Conservation (phyloP, 192 early-diverging fungal species). For the Umbelopsis sp. region DNA sequence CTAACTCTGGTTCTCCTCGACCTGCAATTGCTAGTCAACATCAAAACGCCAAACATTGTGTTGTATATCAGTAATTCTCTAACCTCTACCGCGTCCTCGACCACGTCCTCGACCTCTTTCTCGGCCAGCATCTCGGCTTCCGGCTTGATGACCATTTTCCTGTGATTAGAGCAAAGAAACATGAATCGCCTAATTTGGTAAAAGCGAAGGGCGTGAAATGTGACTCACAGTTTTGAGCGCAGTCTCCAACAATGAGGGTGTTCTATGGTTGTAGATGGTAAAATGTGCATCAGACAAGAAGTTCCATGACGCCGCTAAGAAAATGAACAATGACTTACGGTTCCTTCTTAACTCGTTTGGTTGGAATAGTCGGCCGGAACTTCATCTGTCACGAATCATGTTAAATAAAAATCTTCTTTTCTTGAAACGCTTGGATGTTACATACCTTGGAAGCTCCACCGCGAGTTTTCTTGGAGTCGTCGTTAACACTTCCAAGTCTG, state of each 20-base stretch:
- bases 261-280: constrained; percentile 13
- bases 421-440: background rate
- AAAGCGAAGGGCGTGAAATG: background rate
- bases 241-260: constrained; percentile 40
- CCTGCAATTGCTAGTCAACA: background rate
- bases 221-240: constrained; percentile 37
- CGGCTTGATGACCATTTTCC: constrained; percentile 8
- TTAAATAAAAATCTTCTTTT: background rate
- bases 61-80: constrained; percentile 20
- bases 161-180: background rate
- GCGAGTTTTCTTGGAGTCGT: constrained; percentile 35
- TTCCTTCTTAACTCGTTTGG: constrained; percentile 60
- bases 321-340: constrained; percentile 33
- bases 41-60: background rate
- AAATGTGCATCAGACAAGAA: background rate
- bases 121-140: constrained; percentile 21
- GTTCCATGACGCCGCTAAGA: background rate
- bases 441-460: constrained; percentile 49
- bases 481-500: constrained; percentile 32
- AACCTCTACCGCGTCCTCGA: constrained; percentile 51
- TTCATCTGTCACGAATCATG: constrained; percentile 48
- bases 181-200: background rate
- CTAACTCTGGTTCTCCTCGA: constrained; percentile 26
- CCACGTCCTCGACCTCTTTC: constrained; percentile 44
- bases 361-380: constrained; percentile 60